Evolutionary conservation across 202 grass and related monocot species (phyloP), one percentile per base, ranked within the genome.

Genomic region (Sporobolus alterniflorus): DNA sequence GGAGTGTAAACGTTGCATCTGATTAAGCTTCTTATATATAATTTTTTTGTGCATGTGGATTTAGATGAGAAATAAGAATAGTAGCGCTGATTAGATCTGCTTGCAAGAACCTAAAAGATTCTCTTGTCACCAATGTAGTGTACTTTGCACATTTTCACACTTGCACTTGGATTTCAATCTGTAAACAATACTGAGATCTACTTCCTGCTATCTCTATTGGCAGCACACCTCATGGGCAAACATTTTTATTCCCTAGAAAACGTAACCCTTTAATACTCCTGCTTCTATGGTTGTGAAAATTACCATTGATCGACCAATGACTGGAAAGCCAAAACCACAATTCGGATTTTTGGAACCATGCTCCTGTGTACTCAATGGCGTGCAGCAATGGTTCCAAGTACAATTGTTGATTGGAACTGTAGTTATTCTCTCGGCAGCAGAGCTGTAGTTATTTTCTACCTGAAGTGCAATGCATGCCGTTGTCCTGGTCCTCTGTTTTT

Each of bases 161-260:
- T 65, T 72, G 64, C 78, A 63, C 42, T 69, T 61, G 70, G 56
- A 71, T 56, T 56, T 52, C 57, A n/a, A 31, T 71, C 28, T 20
- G 29, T 47, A 85, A 81, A 77, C 73, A 94, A 66, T 71, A 20
- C 46, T 15, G 64, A 67, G 64, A 78, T 76, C 65, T 47, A 82
- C 86, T n/a, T n/a, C n/a, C 61, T 57, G 34, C 42, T 15, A 80
- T 76, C 18, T 64, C 11, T 43, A 26, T 75, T 76, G 18, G 54
- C 15, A 33, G 31, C 15, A 15, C 70, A 44, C 32, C n/a, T 87
- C 48, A 65, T 47, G 21, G 25, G 42, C 25, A 74, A 54, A 21
- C 55, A 39, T 42, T 81, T 85, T 56, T 60, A 55, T 69, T 85
- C 24, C 43, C 17, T 28, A 39, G 3, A 10, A 74, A 48, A 17